Percentiles rank a stretch among this genome's conserved stretches.
phyloP scores from a whole-genome alignment of 2,329 filamentous ascomycete genomes.

The Dactylellina sp. region DNA sequence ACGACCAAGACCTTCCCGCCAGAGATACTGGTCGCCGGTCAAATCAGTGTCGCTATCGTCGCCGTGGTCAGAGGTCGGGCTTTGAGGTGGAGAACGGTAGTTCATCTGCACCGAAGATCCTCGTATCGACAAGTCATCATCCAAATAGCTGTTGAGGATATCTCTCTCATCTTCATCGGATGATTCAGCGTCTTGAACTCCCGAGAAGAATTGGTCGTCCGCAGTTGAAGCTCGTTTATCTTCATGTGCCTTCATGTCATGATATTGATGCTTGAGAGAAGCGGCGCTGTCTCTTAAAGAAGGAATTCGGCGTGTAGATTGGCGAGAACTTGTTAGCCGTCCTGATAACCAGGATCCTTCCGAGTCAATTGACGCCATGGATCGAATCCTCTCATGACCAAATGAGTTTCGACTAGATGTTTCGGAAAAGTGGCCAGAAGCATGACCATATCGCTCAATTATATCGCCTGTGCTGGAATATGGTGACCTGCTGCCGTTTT shows the following conservation, averaged over 20 bases:
- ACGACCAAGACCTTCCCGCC: conserved; percentile 45
- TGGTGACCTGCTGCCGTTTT: conserved; percentile 29
- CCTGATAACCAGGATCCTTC: conserved; percentile 97
- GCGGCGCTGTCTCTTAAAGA: conserved; percentile 64
- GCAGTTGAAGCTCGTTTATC: conserved; percentile 75
- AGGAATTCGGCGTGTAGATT: conserved; percentile 66
- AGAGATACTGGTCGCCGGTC: conserved; percentile 42
- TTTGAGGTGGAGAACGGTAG: conserved; percentile 40
- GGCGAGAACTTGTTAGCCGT: conserved; percentile 67
- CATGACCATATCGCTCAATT: conserved; percentile 37
- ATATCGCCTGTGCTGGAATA: conserved; percentile 38
- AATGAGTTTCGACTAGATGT: conserved; percentile 46
- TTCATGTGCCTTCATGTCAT: conserved; percentile 66
- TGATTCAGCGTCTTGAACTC: conserved; percentile 63
- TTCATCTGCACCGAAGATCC: conserved; percentile 15
- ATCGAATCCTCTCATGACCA: conserved; percentile 63
- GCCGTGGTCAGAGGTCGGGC: conserved; percentile 32
- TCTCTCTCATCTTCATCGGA: conserved; percentile 51
- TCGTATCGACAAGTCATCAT: conserved; percentile 42
- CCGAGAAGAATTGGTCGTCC: conserved; percentile 80
- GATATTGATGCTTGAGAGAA: conserved; percentile 65
- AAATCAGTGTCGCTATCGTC: conserved; percentile 47
- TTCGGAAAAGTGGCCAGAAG: conserved; percentile 49
- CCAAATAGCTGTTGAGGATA: conserved; percentile 50
- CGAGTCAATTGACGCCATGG: conserved; percentile 91